Conservation (phyloP, 257 asterid genomes). For the Paraleonurus japonicus region DNA sequence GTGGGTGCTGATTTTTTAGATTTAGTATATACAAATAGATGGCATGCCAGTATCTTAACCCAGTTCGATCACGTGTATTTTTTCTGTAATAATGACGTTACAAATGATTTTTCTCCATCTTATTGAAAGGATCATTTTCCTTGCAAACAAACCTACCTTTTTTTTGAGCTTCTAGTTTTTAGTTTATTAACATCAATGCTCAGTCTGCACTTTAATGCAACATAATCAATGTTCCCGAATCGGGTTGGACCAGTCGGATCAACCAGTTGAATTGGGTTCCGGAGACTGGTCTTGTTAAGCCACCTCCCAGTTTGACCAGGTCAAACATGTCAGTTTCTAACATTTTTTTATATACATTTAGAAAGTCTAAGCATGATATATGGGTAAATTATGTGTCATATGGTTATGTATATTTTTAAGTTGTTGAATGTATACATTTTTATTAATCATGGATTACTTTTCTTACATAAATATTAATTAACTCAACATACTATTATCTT, state of each 20-base stretch:
- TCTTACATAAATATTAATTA: neutral
- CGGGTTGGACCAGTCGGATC: neutral
- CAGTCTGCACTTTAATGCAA: neutral
- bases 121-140: constrained; percentile 1
- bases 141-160: neutral
- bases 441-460: neutral
- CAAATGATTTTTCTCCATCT: neutral
- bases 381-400: neutral
- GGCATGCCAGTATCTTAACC: neutral
- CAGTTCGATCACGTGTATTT: neutral
- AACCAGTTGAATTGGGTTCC: neutral
- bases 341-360: neutral
- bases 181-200: neutral
- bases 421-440: neutral
- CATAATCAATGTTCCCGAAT: neutral
- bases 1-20: neutral
- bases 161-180: neutral
- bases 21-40: constrained; percentile 6
- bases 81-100: neutral
- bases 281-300: neutral
- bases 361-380: neutral
- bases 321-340: neutral
- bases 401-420: neutral
- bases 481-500: neutral
- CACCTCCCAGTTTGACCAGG: neutral